A percentile compares a stretch with the other conserved stretches of the same genome.
These are phyloP conservation scores for Amanita muscaria DNA, from an alignment of 768 basidiomycete genomes.

Conservation along the genomic window DNA sequence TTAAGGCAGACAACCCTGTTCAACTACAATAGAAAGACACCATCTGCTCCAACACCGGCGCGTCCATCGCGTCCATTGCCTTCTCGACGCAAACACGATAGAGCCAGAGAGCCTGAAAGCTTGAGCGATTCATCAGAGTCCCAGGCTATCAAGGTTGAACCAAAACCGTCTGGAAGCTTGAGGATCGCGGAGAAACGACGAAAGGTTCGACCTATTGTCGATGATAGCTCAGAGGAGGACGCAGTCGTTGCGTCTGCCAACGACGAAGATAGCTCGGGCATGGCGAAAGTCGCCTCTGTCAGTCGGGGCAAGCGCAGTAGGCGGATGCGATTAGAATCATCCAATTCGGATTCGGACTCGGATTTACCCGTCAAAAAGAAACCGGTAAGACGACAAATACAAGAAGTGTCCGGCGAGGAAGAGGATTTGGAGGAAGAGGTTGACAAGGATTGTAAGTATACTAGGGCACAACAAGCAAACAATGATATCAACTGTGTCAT, in stretches of 20 bases:
- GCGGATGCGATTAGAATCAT: slow-evolving; percentile 12
- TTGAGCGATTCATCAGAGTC: neutral
- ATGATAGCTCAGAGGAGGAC: neutral
- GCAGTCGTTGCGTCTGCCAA: no score
- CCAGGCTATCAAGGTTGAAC: neutral
- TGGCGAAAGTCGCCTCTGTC: slow-evolving; percentile 14
- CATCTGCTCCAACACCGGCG: neutral
- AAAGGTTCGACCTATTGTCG: neutral
- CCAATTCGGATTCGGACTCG: slow-evolving; percentile 14
- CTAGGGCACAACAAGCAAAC: neutral
- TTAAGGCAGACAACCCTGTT: slow-evolving; percentile 38
- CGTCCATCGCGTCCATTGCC: neutral
- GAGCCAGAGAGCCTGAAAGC: no score
- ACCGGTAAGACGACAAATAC: slow-evolving; percentile 23
- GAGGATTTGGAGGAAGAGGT: slow-evolving; percentile 37
- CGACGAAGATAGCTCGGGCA: neutral
- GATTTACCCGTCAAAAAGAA: slow-evolving; percentile 2
- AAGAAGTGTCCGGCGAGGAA: slow-evolving; percentile 30
- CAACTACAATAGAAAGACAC: slow-evolving; percentile 13
- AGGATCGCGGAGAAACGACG: neutral
- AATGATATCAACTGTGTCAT: neutral
- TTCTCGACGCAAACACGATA: neutral
- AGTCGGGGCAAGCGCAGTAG: slow-evolving; percentile 26
- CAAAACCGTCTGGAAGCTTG: neutral
- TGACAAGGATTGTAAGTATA: slow-evolving; percentile 46